These are phyloP conservation scores for Delonix regia DNA, from an alignment of 306 rosid genomes.

Conservation along the genomic window DNA sequence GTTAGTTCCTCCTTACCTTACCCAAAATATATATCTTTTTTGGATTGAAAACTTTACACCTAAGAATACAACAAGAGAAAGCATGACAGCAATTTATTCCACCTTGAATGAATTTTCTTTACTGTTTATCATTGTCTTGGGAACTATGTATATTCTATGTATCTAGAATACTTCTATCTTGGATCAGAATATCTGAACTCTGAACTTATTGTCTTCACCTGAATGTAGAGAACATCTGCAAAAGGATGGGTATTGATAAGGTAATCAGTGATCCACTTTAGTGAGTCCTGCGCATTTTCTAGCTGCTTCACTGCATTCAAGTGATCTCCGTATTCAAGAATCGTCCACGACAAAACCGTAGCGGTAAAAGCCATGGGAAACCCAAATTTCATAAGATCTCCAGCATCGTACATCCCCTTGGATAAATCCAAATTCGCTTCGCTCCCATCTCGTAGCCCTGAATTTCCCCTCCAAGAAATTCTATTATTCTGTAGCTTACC, in stretches of 20 bases:
- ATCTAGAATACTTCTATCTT: neutral
- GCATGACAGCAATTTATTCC: neutral
- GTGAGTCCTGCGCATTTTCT: slow-evolving; percentile 48
- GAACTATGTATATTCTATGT: neutral
- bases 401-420: slow-evolving; percentile 81
- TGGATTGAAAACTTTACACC: neutral
- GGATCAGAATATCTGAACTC: neutral
- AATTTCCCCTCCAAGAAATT: slow-evolving; percentile 73
- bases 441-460: slow-evolving; percentile 67
- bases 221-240: slow-evolving; percentile 63
- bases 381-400: slow-evolving; percentile 71
- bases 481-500: slow-evolving; percentile 57
- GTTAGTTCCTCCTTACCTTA: neutral
- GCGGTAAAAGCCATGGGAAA: slow-evolving; percentile 84
- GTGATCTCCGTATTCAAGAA: slow-evolving; percentile 71
- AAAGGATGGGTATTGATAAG: slow-evolving; percentile 69
- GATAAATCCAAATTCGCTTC: slow-evolving; percentile 68
- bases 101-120: neutral
- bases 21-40: neutral
- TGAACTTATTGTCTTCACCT: slow-evolving; percentile 43
- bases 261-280: slow-evolving; percentile 76
- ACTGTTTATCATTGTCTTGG: neutral
- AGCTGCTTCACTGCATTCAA: slow-evolving; percentile 60
- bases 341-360: slow-evolving; percentile 74
- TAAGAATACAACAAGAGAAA: neutral